These are phyloP conservation scores for Solanum hybrid DNA, from an alignment of 305 asterid species.

Conservation along the genomic window DNA sequence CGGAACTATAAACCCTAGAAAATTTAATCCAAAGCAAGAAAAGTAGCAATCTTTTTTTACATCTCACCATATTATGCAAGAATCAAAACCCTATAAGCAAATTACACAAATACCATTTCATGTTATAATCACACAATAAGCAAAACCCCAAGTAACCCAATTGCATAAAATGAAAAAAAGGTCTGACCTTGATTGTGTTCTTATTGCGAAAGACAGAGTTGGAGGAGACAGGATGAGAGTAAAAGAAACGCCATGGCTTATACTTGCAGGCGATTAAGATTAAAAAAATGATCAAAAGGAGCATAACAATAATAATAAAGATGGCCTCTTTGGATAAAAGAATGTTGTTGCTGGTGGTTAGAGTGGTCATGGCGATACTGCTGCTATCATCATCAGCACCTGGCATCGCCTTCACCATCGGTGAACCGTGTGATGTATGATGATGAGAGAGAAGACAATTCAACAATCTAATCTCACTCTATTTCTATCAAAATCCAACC, in stretches of 20 bases:
- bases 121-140: neutral
- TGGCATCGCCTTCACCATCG: constrained; percentile 67
- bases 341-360: constrained; percentile 28
- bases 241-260: constrained; percentile 74
- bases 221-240: constrained; percentile 18
- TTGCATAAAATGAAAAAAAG: neutral
- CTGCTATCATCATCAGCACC: constrained; percentile 6
- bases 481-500: constrained; percentile 19
- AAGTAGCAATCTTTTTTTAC: neutral
- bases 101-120: neutral
- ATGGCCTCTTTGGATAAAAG: constrained; percentile 10
- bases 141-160: neutral
- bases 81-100: neutral
- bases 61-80: neutral
- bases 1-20: neutral
- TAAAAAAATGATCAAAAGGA: constrained; percentile 54
- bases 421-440: constrained; percentile 18
- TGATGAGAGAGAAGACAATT: constrained; percentile 11
- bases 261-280: constrained; percentile 69
- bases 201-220: constrained; percentile 35
- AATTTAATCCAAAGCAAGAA: neutral
- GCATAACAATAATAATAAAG: constrained; percentile 46
- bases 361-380: constrained; percentile 3
- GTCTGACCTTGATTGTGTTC: constrained; percentile 44
- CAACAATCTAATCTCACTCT: neutral